Evolutionary conservation across 2,329 filamentous ascomycete species (phyloP), one percentile per base, ranked within the genome.

Genomic region (Aureobasidium sp.): DNA sequence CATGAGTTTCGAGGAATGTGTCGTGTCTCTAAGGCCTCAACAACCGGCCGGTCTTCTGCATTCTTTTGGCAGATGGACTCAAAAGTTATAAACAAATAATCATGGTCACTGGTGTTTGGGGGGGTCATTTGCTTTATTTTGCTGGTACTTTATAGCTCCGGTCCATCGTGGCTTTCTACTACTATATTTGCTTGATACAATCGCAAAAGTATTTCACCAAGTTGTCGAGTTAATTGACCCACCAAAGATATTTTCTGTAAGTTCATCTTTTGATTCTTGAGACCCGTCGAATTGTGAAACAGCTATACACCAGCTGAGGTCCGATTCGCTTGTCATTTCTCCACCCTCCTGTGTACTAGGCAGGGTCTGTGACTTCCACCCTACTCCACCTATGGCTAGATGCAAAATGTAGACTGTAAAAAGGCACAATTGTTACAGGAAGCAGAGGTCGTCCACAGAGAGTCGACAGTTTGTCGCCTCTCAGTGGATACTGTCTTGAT

Each of bases 31-130:
- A 34, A 57, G 27, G 53, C 53, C 27, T 55, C 37, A 53, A 24
- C 32, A 46, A 8, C 26, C 27, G 43, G 41, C 41, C 20, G 43
- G 39, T 37, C 43, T 10, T 59, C 43, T 59, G 34, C 55, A 59
- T 59, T 59, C 55, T 48, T 59, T 26, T 39, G 41, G 34, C 34
- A 59, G 55, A 59, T 27, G 24, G 39, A 36, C 43, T 43, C 34
- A 60, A 60, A 50, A 60, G 57, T 51, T 51, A 60, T 43, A 60
- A 60, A 60, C 57, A 59, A 47, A 59, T 37, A 59, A 59, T 57
- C 39, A 57, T 57, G 55, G 55, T 43, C 39, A 57, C 29, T 24
- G 53, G 53, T n/a, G 53, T 48, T 57, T 48, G 43, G 55, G 55
- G 20, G 15, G 37, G 17, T 46, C 41, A 41, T 27, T 57, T 46